phyloP scores from a whole-genome alignment of 257 asterid species.

The Anisodus tanguticus region DNA sequence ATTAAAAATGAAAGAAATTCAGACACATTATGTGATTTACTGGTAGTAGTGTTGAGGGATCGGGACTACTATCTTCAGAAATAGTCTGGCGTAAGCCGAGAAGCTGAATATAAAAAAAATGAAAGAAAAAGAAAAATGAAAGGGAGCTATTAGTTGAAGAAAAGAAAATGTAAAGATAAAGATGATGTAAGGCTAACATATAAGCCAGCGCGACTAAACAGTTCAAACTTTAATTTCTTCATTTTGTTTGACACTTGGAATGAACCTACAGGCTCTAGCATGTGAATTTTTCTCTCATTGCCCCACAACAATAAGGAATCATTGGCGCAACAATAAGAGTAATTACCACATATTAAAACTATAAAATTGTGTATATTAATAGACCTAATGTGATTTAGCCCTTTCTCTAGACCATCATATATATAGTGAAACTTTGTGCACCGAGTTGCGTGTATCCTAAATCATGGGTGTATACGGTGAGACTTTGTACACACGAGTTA shows the following conservation, averaged over 20 bases:
- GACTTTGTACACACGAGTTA: background rate
- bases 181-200: constrained; percentile 36
- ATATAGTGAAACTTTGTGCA: background rate
- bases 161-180: background rate
- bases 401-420: no score
- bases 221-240: background rate
- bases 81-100: no score
- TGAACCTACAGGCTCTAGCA: background rate
- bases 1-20: no score
- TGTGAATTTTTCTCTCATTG: background rate
- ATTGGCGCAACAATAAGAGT: background rate
- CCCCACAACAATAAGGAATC: background rate
- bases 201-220: background rate
- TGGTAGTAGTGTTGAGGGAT: no score
- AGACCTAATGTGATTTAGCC: no score
- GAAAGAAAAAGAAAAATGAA: background rate
- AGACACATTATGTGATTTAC: no score
- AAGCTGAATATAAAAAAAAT: no score
- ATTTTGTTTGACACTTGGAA: background rate
- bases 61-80: no score
- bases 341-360: background rate
- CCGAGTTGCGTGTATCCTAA: background rate
- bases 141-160: background rate
- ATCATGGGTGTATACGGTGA: background rate
- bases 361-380: no score